Base-by-base conservation (phyloP, 2,329 filamentous ascomycete genomes). In the Akanthomyces muscarius region DNA sequence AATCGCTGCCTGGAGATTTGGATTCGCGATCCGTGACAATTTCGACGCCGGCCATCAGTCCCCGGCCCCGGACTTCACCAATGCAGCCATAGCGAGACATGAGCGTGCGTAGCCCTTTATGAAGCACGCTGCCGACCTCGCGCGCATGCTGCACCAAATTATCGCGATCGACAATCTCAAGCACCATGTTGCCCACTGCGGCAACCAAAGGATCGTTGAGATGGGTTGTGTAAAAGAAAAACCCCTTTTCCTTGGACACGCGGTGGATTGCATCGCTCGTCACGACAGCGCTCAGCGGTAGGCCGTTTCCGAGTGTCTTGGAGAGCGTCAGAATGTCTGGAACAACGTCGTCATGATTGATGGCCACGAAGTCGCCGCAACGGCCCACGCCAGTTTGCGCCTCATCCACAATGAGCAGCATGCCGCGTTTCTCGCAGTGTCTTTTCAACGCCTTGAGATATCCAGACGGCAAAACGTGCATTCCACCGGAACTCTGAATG, bases 391-490 rank as follows among this genome's bases (percentile, higher is more conserved):
- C 84, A 0, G 84, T 87, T 70, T 87, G 84, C 0, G 85, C 85
- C 69, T 87, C 85, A 65, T 87, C 84, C 21, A 87, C 75, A 48
- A 87, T 86, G 8, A 87, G 70, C 1, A 88, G 78, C 83, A 87
- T 87, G 10, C 77, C 81, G 4, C 85, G 74, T 28, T 76, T 76
- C 68, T 83, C 77, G 70, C 84, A 87, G 62, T 87, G 79, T 16
- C 71, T 69, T 65, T 82, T 83, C 68, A 89, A 74, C 0, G 80
- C 80, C 60, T 76, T 77, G 23, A 89, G 74, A 65, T 89, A 89
- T 0, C 86, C 86, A 0, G 71, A 63, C 0, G 86, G 86, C 0
- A 86, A 77, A 1, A 83, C 81, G 38, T 84, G 80, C 74, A 89
- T 87, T 2, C 87, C 86, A 0, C 80, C 86, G 0, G 78, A 76